These are phyloP conservation scores for Suhomyces chickasaworum DNA, from an alignment of 1,139 yeast species.

Conservation along the genomic window DNA sequence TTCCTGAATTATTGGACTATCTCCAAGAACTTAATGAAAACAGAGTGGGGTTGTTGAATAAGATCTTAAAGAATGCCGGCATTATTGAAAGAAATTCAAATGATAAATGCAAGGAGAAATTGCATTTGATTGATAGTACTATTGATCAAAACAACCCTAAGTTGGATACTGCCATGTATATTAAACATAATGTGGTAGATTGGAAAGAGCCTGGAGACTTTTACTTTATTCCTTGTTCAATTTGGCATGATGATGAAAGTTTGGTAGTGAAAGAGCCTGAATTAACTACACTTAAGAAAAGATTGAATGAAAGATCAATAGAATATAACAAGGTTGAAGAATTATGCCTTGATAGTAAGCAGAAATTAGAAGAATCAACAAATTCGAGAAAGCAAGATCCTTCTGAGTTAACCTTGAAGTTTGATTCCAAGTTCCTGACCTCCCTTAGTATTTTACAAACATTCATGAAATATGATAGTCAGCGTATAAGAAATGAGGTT, in stretches of 20 bases:
- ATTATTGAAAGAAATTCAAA: slow-evolving; percentile 61
- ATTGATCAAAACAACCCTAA: slow-evolving; percentile 72
- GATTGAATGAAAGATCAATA: slow-evolving; percentile 52
- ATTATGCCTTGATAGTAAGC: slow-evolving; percentile 50
- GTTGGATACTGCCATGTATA: slow-evolving; percentile 86
- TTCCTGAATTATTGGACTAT: slow-evolving; percentile 88
- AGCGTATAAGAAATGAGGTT: slow-evolving; percentile 75
- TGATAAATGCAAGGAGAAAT: slow-evolving; percentile 53
- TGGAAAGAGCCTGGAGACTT: slow-evolving; percentile 92
- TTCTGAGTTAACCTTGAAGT: slow-evolving; percentile 42
- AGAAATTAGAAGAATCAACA: slow-evolving; percentile 52
- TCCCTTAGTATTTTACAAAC: slow-evolving; percentile 59
- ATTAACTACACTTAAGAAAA: slow-evolving; percentile 62
- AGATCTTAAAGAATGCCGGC: slow-evolving; percentile 65
- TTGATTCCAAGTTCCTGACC: slow-evolving; percentile 56
- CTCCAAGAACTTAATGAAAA: slow-evolving; percentile 83
- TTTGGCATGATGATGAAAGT: slow-evolving; percentile 96
- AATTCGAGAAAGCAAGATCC: slow-evolving; percentile 35
- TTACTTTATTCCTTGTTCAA: slow-evolving; percentile 81
- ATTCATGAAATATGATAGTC: slow-evolving; percentile 73
- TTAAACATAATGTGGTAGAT: slow-evolving; percentile 72
- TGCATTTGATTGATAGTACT: slow-evolving; percentile 57
- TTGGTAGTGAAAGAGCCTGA: slow-evolving; percentile 67
- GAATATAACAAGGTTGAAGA: slow-evolving; percentile 48
- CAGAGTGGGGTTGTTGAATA: slow-evolving; percentile 71